phyloP scores from a whole-genome alignment of 2,329 filamentous ascomycete genomes.

The Penicillium concentricum region DNA sequence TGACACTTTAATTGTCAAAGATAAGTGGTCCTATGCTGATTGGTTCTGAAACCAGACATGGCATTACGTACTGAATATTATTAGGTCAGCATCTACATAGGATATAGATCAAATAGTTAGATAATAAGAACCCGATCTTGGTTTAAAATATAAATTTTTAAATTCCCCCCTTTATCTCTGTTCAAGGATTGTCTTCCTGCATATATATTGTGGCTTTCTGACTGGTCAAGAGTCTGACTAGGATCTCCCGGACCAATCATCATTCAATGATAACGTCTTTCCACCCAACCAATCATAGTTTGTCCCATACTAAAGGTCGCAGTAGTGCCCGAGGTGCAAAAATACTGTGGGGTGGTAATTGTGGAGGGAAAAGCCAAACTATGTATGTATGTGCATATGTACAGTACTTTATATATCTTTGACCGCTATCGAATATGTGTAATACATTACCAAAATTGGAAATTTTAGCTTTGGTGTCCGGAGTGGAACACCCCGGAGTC shows the following conservation, averaged over 20 bases:
- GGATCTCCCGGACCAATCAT: slow-evolving; percentile 24
- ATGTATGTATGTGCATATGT: too few relatives aligned
- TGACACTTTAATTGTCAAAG: slow-evolving; percentile 24
- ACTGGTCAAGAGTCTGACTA: neutral
- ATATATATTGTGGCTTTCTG: neutral
- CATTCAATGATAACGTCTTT: slow-evolving; percentile 21
- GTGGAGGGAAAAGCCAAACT: slow-evolving; percentile 5
- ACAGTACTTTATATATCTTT: too few relatives aligned
- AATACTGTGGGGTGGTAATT: slow-evolving; percentile 2
- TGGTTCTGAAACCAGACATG: slow-evolving; percentile 25
- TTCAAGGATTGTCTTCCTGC: neutral
- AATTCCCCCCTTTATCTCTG: neutral
- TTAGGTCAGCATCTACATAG: slow-evolving; percentile 3
- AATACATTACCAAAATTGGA: too few relatives aligned
- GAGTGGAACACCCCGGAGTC: too few relatives aligned
- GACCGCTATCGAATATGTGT: too few relatives aligned
- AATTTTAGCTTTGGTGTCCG: too few relatives aligned
- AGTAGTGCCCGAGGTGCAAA: slow-evolving; percentile 24
- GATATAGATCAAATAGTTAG: slow-evolving; percentile 2
- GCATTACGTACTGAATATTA: slow-evolving; percentile 36
- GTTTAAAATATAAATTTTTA: neutral
- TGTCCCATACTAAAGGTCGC: slow-evolving; percentile 8
- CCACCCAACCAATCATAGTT: slow-evolving; percentile 23
- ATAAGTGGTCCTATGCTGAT: slow-evolving; percentile 34
- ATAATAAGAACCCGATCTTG: slow-evolving; percentile 3